Base-by-base conservation (phyloP, 805 yeast species). In the Saccharomycopsis sp. region DNA sequence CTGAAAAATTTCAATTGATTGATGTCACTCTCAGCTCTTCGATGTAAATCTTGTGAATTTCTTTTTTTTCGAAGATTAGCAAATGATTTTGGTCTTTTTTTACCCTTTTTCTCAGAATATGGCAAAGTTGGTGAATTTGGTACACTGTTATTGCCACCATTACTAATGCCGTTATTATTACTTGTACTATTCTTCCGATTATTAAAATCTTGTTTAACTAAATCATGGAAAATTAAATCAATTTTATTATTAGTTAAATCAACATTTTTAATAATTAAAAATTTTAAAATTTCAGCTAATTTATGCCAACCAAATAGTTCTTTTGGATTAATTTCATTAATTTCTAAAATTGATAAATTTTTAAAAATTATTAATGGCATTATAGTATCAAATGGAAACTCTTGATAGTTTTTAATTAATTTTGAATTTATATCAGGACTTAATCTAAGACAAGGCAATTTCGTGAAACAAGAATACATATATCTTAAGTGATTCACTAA, bases 331-430 rank as follows among this genome's bases (percentile, higher is more conserved):
- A 77, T 64, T 46, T 77, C 82, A 22, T 67, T 65, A 2, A 80
- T 59, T 55, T 79, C 86, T 37, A 79, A 61, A 17, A 79, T 82
- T 40, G 78, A 75, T 39, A 79, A 60, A 55, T 77, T 80, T 50
- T 77, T 78, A 59, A 79, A 80, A 59, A 75, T 67, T 32, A 63
- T 63, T n/a, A 80, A 57, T 2, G 86, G 85, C 6, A 81, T 79
- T 3, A 81, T 71, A 3, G 85, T 77, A 54, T 80, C 86, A 57
- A 81, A 79, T 0, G 85, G 86, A 56, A 74, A 79, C 56, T 79
- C 85, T 54, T 79, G 84, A 57, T 77, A 80, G 2, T 79, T 78
- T 40, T 67, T 70, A 23, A 79, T 79, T 36, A 75, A 62, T 50
- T 67, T 72, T 14, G 81, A 72, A 50, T 76, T 76, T 4, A 76